phyloP scores from a whole-genome alignment of 768 basidiomycete genomes.

The Trametes gibbosa region DNA sequence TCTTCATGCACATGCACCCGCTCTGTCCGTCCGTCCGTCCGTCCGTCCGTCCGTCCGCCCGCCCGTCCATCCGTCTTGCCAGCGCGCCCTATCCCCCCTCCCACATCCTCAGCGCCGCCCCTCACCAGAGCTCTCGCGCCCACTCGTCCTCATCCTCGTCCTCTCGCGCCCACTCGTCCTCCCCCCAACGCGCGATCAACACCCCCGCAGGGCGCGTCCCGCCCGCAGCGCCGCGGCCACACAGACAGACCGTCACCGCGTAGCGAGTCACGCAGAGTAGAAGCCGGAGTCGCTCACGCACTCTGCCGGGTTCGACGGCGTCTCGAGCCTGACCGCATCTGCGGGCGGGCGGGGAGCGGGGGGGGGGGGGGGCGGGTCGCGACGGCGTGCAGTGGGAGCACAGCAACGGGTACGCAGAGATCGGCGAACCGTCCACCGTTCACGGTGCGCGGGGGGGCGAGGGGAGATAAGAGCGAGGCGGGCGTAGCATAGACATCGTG shows the following conservation, averaged over 20 bases:
- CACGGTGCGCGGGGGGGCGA: not conserved
- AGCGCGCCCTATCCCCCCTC: too few species aligned
- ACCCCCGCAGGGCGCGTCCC: too few species aligned
- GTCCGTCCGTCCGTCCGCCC: not conserved
- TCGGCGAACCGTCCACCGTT: too few species aligned
- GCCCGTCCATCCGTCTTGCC: not conserved
- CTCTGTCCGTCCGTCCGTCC: not conserved
- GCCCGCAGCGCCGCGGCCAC: too few species aligned
- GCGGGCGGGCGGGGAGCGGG: not conserved
- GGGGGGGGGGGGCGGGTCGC: not conserved
- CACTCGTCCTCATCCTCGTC: too few species aligned
- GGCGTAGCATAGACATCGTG: not conserved
- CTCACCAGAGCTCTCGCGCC: too few species aligned
- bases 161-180: too few species aligned
- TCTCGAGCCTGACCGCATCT: conserved; percentile 31
- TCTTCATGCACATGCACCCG: too few species aligned
- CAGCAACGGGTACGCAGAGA: too few species aligned
- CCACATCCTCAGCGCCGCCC: too few species aligned
- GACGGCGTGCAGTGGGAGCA: too few species aligned
- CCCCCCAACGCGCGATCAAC: too few species aligned
- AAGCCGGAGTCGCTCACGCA: conserved; percentile 34
- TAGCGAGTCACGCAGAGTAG: conserved; percentile 28
- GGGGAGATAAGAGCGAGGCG: not conserved
- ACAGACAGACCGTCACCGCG: not conserved
- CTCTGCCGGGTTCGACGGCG: conserved; percentile 28